phyloP scores from a whole-genome alignment of 768 basidiomycete genomes.

The Lyophyllum atratum region DNA sequence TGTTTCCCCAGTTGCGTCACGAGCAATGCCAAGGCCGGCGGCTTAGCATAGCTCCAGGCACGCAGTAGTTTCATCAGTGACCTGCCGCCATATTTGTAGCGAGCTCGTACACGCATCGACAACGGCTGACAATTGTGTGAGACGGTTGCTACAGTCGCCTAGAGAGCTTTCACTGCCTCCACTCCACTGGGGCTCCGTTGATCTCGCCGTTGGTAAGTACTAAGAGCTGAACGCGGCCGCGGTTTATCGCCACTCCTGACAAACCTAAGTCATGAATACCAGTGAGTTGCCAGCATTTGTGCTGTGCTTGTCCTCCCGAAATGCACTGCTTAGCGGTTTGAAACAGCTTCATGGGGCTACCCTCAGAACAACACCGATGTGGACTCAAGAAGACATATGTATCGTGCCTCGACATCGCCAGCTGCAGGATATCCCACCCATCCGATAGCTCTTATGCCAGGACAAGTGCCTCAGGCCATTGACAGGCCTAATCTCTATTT shows the following conservation, averaged over 20 bases:
- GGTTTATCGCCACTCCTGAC: too few relatives aligned
- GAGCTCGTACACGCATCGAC: neutral
- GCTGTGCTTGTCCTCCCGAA: neutral
- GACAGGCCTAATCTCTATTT: constrained; percentile 26
- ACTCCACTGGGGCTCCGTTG: neutral
- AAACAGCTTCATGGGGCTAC: constrained; percentile 18
- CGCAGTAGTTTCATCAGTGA: neutral
- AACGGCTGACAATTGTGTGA: neutral
- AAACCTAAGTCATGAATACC: constrained; percentile 6
- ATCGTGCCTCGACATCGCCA: constrained; percentile 24
- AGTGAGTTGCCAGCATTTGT: constrained; percentile 1
- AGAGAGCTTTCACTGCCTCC: neutral
- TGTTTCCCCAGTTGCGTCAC: neutral
- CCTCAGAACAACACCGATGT: neutral
- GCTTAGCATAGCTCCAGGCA: neutral
- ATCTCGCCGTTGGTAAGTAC: neutral
- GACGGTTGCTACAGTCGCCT: neutral
- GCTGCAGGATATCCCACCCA: constrained; percentile 18
- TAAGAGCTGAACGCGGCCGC: neutral
- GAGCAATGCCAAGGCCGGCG: neutral
- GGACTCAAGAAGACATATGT: constrained; percentile 9
- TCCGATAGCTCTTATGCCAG: constrained; percentile 22
- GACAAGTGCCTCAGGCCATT: constrained; percentile 19
- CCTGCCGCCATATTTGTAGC: neutral
- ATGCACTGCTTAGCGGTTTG: neutral